A percentile compares a stretch with the other conserved stretches of the same genome.
Evolutionary conservation across 176 grass and related monocot species (phyloP).

Genomic region (Rhynchospora tenuis): DNA sequence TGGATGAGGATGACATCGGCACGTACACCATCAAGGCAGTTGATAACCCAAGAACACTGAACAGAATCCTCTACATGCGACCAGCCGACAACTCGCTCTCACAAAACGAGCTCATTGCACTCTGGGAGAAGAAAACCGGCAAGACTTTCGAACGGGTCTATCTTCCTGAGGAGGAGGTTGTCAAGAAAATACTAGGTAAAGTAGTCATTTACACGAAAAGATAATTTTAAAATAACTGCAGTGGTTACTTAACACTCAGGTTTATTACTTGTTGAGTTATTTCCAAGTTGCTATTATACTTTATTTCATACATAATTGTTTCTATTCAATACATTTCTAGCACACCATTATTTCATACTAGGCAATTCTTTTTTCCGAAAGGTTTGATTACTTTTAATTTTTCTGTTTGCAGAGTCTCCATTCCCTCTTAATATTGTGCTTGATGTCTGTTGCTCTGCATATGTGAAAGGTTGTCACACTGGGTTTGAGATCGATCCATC

Average conservation of each 20-base stretch:
- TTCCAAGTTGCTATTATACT: too few species aligned
- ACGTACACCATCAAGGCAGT: slow-evolving; percentile 29
- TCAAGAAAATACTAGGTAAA: slow-evolving; percentile 30
- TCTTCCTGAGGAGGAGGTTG: slow-evolving; percentile 26
- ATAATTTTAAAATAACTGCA: too few species aligned
- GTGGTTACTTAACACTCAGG: too few species aligned
- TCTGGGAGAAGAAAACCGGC: slow-evolving; percentile 41
- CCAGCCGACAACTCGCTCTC: slow-evolving; percentile 29
- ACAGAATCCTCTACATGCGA: slow-evolving; percentile 45
- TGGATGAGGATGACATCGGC: slow-evolving; percentile 45
- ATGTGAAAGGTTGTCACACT: slow-evolving; percentile 21
- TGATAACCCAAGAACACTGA: slow-evolving; percentile 36
- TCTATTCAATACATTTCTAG: too few species aligned
- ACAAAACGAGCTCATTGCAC: slow-evolving; percentile 16
- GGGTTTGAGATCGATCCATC: slow-evolving; percentile 14
- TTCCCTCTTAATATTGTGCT: slow-evolving; percentile 30
- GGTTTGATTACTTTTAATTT: too few species aligned
- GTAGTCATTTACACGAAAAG: too few species aligned
- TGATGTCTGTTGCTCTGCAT: slow-evolving; percentile 26
- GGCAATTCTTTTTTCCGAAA: too few species aligned
- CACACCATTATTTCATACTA: too few species aligned
- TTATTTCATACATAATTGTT: too few species aligned
- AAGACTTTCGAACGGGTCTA: slow-evolving; percentile 21
- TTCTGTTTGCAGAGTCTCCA: slow-evolving; percentile 15
- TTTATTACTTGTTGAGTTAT: too few species aligned